A percentile compares a stretch with the other conserved stretches of the same genome.
Conservation (phyloP, 2,329 filamentous ascomycete species). For the Talaromyces sp. region DNA sequence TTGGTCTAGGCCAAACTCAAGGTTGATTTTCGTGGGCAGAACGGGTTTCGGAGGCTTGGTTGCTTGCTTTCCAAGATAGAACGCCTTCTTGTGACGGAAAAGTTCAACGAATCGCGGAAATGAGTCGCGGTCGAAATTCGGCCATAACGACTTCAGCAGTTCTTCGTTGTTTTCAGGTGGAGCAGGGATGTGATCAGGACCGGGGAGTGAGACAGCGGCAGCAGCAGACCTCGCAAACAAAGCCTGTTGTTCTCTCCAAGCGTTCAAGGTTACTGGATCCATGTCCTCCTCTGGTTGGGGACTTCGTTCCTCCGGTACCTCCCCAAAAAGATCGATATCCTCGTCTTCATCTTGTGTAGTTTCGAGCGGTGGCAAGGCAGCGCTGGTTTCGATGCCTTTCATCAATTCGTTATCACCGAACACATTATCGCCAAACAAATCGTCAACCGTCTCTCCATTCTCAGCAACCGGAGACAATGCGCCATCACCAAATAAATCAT, state of each 20-base stretch:
- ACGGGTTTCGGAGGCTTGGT: slow-evolving; percentile 76
- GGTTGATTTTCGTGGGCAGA: slow-evolving; percentile 78
- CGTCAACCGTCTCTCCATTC: slow-evolving; percentile 29
- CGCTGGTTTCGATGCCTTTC: slow-evolving; percentile 17
- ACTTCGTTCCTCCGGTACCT: slow-evolving; percentile 28
- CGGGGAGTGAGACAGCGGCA: slow-evolving; percentile 52
- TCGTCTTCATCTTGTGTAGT: slow-evolving; percentile 21
- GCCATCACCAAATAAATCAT: slow-evolving; percentile 49
- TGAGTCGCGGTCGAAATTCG: slow-evolving; percentile 71
- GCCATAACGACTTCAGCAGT: slow-evolving; percentile 74
- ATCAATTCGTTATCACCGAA: slow-evolving; percentile 25
- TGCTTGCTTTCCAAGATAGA: slow-evolving; percentile 75
- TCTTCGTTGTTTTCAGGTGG: slow-evolving; percentile 71
- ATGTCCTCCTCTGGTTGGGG: slow-evolving; percentile 36
- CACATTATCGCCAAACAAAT: slow-evolving; percentile 31
- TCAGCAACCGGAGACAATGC: slow-evolving; percentile 34
- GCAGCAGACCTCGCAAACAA: slow-evolving; percentile 46
- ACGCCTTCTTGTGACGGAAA: slow-evolving; percentile 74
- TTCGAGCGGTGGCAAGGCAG: slow-evolving; percentile 9
- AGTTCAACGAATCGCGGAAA: slow-evolving; percentile 78
- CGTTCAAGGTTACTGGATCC: slow-evolving; percentile 40
- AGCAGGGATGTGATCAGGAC: slow-evolving; percentile 48
- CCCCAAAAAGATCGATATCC: slow-evolving; percentile 25
- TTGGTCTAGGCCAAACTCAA: slow-evolving; percentile 83
- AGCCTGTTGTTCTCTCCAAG: slow-evolving; percentile 47